Evolutionary conservation across 2,329 filamentous ascomycete species (phyloP).

Genomic region (Microdochium nivale): DNA sequence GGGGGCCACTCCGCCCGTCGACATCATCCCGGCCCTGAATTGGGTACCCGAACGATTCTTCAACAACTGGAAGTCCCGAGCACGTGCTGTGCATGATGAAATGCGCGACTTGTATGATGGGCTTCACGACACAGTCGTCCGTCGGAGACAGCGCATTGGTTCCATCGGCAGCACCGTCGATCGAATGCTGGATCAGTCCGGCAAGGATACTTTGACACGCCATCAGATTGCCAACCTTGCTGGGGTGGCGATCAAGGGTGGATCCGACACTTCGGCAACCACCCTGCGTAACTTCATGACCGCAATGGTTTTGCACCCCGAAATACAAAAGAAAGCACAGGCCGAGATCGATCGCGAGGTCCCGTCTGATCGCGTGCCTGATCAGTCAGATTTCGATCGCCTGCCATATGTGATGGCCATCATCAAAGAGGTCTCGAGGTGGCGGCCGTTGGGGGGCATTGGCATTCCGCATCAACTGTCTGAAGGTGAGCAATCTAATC

Average conservation of each 20-base stretch:
- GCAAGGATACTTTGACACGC: neutral
- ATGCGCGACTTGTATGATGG: neutral
- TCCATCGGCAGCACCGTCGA: neutral
- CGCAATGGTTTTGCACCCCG: neutral
- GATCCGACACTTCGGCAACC: neutral
- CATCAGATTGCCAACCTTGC: neutral
- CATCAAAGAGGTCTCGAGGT: neutral
- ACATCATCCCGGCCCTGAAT: neutral
- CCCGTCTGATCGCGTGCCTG: neutral
- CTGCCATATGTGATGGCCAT: neutral
- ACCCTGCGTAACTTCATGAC: neutral
- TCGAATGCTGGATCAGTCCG: neutral
- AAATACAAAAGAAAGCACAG: neutral
- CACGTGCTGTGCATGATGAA: neutral
- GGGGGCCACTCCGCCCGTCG: neutral
- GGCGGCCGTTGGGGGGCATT: neutral
- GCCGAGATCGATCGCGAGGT: neutral
- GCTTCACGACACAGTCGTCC: neutral
- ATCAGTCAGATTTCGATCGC: neutral
- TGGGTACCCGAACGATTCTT: neutral
- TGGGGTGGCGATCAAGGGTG: neutral
- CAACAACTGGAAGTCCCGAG: neutral
- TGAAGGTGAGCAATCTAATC: neutral
- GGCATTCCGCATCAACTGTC: neutral
- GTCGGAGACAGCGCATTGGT: neutral